Evolutionary conservation across 352 stramenopile genomes (phyloP), one percentile per base, ranked within the genome.

Genomic region (Hyaloperonospora brassicae): DNA sequence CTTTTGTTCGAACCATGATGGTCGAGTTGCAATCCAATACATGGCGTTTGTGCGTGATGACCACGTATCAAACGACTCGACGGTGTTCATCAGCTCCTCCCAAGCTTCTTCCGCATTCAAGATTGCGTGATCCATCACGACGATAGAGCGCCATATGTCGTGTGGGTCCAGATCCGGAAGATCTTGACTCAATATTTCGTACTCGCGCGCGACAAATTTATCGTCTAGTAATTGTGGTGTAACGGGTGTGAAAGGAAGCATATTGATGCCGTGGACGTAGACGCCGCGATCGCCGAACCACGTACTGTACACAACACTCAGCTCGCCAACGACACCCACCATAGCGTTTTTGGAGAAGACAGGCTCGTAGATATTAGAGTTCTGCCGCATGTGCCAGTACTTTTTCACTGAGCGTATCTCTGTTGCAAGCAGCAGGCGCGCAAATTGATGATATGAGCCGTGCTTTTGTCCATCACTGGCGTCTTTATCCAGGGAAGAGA

Each of bases 331-430:
- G 31, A 89, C 77, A 17, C 84, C 85, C 27, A 89, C 74, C 76
- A 94, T 91, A 30, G 70, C 68, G 59, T 91, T 90, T 53, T 75
- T 62, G 17, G 81, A 70, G 52, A 92, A 94, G 7, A 72, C 47
- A 4, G 77, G 72, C 49, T 88, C 79, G 62, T 92, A 91, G 40
- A 90, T 86, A 36, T 73, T 56, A 27, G 78, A 86, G 64, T 86
- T 79, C 34, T 69, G 36, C 21, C 57, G 48, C 75, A 98, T 98
- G 52, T 98, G 95, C 93, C 94, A 98, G 77, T 98, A 98, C 43
- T 81, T 95, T 62, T 97, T 92, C 24, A 92, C 86, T 14, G 89
- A 89, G 4, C 90, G 93, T 27, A 98, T 51, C 70, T 98, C 94
- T 36, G 79, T 93, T 7, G 92, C 88, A 11, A 98, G 70, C 25